These are phyloP conservation scores for Balakata baccata DNA, from an alignment of 345 rosid species.

Conservation along the genomic window DNA sequence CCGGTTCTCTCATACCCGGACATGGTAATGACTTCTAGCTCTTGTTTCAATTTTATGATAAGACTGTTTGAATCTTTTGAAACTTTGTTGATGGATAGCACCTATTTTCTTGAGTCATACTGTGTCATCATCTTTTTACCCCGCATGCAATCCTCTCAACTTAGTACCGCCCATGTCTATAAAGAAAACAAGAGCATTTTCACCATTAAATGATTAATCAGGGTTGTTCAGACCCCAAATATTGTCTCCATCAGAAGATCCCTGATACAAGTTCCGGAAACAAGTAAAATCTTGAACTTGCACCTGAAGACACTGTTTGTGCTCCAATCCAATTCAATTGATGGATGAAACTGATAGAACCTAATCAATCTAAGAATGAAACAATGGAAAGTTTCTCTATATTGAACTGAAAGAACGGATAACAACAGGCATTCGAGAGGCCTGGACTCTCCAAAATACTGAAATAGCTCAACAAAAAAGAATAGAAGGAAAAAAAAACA, in stretches of 20 bases:
- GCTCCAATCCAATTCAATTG: neutral
- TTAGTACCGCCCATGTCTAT: neutral
- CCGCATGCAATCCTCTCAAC: neutral
- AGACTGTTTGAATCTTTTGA: neutral
- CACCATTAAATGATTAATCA: neutral
- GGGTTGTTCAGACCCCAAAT: neutral
- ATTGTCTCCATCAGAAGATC: no score
- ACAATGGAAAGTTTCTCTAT: no score
- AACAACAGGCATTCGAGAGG: no score
- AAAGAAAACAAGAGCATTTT: neutral
- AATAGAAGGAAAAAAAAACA: no score
- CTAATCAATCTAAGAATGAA: no score
- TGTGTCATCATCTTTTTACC: neutral
- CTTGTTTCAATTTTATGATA: neutral
- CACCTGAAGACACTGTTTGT: neutral
- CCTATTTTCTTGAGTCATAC: neutral
- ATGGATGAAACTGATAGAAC: no score
- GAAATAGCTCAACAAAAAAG: no score
- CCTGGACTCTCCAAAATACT: no score
- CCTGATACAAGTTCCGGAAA: no score
- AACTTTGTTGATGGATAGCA: neutral
- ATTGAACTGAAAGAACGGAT: no score
- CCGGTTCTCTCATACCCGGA: conserved; percentile 92
- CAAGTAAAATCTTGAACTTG: no score
- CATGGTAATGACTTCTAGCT: conserved; percentile 51